Conservation (phyloP, 768 basidiomycete species). For the Cystobasidium onofrii region DNA sequence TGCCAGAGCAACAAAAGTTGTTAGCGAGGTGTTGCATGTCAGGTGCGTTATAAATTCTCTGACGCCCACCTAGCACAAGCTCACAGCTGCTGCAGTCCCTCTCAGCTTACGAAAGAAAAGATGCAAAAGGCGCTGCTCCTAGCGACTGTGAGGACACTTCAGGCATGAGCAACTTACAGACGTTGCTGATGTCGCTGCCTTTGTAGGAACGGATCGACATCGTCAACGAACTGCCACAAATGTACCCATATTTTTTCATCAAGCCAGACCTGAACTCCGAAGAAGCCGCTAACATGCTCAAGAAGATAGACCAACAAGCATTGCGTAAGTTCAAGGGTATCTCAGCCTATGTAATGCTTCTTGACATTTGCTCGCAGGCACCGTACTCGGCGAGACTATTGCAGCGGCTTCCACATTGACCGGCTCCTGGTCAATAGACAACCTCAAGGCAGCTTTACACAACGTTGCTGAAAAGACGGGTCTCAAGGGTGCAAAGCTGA, state of each 20-base stretch:
- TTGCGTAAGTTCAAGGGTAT: conserved; percentile 36
- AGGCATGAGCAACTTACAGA: too few species aligned
- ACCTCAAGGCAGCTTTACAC: conserved; percentile 38
- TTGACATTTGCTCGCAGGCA: conserved; percentile 1
- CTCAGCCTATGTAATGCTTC: neutral
- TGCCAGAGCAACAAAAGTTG: conserved; percentile 51
- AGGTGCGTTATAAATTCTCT: conserved; percentile 50
- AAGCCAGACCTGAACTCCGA: conserved; percentile 56
- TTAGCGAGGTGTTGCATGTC: conserved; percentile 56
- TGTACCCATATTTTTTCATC: conserved; percentile 70
- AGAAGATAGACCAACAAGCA: conserved; percentile 49
- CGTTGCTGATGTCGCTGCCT: too few species aligned
- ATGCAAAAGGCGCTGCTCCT: neutral
- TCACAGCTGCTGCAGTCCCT: neutral
- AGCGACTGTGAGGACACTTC: neutral
- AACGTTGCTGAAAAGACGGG: neutral
- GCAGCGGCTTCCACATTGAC: neutral
- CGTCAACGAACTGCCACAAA: conserved; percentile 60
- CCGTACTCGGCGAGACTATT: neutral
- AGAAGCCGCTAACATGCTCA: conserved; percentile 49
- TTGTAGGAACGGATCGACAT: conserved; percentile 57
- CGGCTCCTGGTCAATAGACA: conserved; percentile 48
- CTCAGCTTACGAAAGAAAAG: neutral
- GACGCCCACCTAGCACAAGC: neutral
- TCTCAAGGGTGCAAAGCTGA: conserved; percentile 49